These are phyloP conservation scores for Mucor plumbeus DNA, from an alignment of 371 early-diverging fungal genomes.

Conservation along the genomic window DNA sequence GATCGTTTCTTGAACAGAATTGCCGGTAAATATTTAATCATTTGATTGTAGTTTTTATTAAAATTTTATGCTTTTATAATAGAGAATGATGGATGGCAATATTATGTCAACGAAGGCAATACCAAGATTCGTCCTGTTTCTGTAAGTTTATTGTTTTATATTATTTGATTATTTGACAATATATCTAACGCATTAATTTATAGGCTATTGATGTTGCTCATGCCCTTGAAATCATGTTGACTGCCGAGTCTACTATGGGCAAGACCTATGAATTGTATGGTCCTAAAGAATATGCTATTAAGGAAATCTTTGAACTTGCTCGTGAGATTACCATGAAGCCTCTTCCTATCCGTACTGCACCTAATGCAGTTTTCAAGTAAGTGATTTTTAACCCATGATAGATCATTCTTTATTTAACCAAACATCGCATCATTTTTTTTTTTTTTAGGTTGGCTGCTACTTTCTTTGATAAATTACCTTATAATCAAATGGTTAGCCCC, in stretches of 20 bases:
- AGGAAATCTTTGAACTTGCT: slow-evolving; percentile 77
- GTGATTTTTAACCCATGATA: slow-evolving; percentile 8
- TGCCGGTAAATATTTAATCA: slow-evolving; percentile 62
- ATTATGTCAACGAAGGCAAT: slow-evolving; percentile 74
- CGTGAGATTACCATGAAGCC: slow-evolving; percentile 73
- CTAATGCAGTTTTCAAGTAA: slow-evolving; percentile 73
- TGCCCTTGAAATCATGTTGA: slow-evolving; percentile 77
- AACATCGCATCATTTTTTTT: slow-evolving; percentile 9
- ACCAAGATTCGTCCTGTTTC: slow-evolving; percentile 86
- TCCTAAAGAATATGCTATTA: slow-evolving; percentile 76
- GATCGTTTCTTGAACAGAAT: slow-evolving; percentile 93
- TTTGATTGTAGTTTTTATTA: not conserved
- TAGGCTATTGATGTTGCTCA: slow-evolving; percentile 89
- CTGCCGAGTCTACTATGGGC: slow-evolving; percentile 76
- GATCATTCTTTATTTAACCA: slow-evolving; percentile 11
- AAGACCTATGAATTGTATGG: slow-evolving; percentile 93
- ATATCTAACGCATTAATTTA: no score
- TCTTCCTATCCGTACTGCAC: slow-evolving; percentile 67
- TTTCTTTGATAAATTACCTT: slow-evolving; percentile 51
- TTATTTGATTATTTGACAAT: no score
- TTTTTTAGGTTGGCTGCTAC: slow-evolving; percentile 41
- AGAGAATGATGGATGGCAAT: slow-evolving; percentile 62
- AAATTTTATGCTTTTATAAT: not conserved
- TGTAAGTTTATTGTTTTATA: slow-evolving; percentile 43
- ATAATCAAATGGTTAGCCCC: slow-evolving; percentile 55